Conservation (phyloP, 2,329 filamentous ascomycete genomes). For the Ploettnerulaceae sp. region DNA sequence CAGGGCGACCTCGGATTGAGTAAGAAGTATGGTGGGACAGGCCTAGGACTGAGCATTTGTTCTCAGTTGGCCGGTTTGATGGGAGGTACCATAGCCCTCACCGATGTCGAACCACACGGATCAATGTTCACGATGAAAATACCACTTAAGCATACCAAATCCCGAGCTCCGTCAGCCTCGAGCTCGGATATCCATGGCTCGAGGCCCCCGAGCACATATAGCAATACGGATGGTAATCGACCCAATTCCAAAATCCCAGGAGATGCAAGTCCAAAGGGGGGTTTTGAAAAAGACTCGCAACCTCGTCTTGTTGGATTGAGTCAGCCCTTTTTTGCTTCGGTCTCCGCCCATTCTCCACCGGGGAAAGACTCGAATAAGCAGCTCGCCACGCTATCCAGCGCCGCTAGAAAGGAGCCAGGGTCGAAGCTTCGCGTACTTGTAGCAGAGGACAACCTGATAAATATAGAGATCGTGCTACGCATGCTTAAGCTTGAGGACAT, state of each 20-base stretch:
- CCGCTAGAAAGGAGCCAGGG: conserved; percentile 53
- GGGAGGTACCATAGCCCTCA: conserved; percentile 69
- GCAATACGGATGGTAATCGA: conserved; percentile 11
- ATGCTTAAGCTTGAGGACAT: conserved; percentile 73
- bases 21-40: conserved; percentile 87
- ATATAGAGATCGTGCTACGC: conserved; percentile 55
- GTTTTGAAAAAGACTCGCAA: conserved; percentile 57
- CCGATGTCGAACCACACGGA: conserved; percentile 67
- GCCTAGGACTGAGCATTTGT: conserved; percentile 83
- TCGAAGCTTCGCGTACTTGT: conserved; percentile 76
- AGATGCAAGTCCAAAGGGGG: conserved; percentile 27
- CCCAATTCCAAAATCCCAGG: conserved; percentile 6
- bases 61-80: conserved; percentile 80
- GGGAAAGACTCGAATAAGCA: conserved; percentile 47
- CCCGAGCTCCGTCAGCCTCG: conserved; percentile 36
- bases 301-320: conserved; percentile 79
- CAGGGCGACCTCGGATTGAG: conserved; percentile 87
- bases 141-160: conserved; percentile 70
- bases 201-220: conserved; percentile 32
- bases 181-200: conserved; percentile 30
- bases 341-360: conserved; percentile 17
- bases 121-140: conserved; percentile 80
- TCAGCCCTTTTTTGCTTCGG: conserved; percentile 66
- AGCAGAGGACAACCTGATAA: conserved; percentile 70
- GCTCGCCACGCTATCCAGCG: conserved; percentile 58